Evolutionary conservation across 495 filamentous ascomycete species (phyloP).

Genomic region (Daldinia grandis): DNA sequence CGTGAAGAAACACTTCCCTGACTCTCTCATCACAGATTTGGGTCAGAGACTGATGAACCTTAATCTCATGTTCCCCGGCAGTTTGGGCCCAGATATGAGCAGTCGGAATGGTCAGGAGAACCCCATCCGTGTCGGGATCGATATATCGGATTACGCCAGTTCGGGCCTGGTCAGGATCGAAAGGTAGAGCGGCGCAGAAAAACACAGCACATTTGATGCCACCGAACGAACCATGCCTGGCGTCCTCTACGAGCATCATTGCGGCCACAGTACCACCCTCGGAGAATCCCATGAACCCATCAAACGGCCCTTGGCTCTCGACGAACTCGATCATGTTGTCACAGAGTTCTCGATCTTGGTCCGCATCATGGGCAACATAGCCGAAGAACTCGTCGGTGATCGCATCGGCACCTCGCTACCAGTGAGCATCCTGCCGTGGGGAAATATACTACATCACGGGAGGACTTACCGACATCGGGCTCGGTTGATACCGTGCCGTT

Average conservation of each 20-base stretch:
- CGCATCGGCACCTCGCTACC: constrained; percentile 36
- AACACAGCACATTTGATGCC: constrained; percentile 42
- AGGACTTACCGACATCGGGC: constrained; percentile 34
- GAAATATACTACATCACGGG: not conserved
- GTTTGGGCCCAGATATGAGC: constrained; percentile 42
- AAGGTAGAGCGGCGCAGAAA: constrained; percentile 41
- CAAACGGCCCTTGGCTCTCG: constrained; percentile 62
- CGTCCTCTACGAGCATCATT: constrained; percentile 48
- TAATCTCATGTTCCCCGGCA: constrained; percentile 18
- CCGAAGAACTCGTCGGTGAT: constrained; percentile 43
- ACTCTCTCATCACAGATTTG: constrained; percentile 30
- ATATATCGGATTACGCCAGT: constrained; percentile 27
- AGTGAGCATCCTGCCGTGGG: constrained; percentile 7
- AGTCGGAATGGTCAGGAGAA: constrained; percentile 38
- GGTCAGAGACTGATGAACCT: constrained; percentile 20
- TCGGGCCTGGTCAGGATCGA: constrained; percentile 39
- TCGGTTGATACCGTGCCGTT: constrained; percentile 39
- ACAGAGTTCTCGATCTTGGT: constrained; percentile 32
- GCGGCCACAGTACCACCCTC: constrained; percentile 69
- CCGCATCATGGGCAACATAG: constrained; percentile 34
- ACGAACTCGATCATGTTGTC: constrained; percentile 39
- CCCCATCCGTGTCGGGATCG: constrained; percentile 39
- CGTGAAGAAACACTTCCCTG: constrained; percentile 32
- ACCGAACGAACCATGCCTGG: constrained; percentile 36
- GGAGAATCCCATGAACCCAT: constrained; percentile 71